A percentile compares a stretch with the other conserved stretches of the same genome.
Conservation (phyloP, 2,329 filamentous ascomycete species). For the Claviceps arundinis region DNA sequence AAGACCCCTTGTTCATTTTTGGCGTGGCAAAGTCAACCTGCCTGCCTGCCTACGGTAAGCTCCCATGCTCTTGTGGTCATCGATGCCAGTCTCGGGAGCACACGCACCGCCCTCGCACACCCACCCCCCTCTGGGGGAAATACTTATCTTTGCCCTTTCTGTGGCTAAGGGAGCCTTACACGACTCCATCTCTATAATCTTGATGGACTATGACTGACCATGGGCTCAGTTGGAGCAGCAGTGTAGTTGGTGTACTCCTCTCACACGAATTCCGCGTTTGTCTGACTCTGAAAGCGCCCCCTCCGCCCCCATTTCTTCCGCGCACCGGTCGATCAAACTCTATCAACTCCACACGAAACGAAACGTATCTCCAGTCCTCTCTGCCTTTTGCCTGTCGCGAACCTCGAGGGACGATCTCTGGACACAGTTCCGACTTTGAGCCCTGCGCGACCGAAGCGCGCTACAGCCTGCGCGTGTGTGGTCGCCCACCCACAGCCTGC, state of each 20-base stretch:
- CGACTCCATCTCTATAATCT: neutral
- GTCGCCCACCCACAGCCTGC: constrained; percentile 1
- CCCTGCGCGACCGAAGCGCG: neutral
- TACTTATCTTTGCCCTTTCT: neutral
- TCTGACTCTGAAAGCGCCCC: neutral
- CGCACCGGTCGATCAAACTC: neutral
- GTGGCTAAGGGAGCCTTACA: constrained; percentile 2
- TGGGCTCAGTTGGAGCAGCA: constrained; percentile 1
- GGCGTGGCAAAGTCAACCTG: constrained; percentile 8
- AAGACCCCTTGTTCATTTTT: neutral
- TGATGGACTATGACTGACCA: constrained; percentile 10
- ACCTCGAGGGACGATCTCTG: constrained; percentile 2
- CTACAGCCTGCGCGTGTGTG: neutral
- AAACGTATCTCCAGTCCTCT: neutral
- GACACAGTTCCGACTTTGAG: constrained; percentile 1
- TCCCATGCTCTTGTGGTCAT: constrained; percentile 1
- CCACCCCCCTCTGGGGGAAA: neutral
- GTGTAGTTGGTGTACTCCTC: neutral
- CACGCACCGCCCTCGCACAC: neutral
- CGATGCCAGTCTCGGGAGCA: neutral
- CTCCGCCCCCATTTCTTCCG: no score
- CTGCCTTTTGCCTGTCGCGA: neutral
- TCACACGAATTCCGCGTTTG: neutral
- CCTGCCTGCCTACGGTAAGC: constrained; percentile 7
- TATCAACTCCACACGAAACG: constrained; percentile 1